Conservation (phyloP, 805 yeast genomes). For the Schwanniomyces sp. region DNA sequence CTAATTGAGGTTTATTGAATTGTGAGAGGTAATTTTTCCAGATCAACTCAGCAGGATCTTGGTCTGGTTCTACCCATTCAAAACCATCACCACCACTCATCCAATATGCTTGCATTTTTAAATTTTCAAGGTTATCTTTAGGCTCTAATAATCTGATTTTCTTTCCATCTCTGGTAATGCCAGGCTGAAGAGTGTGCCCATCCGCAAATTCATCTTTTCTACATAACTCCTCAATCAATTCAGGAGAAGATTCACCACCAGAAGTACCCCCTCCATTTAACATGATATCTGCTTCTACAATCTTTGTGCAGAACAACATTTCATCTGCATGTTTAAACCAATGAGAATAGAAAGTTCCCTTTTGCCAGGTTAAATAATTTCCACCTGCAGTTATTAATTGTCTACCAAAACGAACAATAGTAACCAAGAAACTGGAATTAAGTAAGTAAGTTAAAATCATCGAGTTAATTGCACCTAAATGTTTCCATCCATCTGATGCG, state of each 20-base stretch:
- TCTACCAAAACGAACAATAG: slow-evolving; percentile 42
- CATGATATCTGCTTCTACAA: slow-evolving; percentile 64
- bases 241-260: slow-evolving; percentile 30
- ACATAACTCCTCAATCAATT: slow-evolving; percentile 38
- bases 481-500: slow-evolving; percentile 38
- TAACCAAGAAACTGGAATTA: slow-evolving; percentile 40
- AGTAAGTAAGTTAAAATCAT: slow-evolving; percentile 40
- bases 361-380: slow-evolving; percentile 57
- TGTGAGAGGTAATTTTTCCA: slow-evolving; percentile 34
- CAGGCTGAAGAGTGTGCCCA: slow-evolving; percentile 32
- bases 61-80: slow-evolving; percentile 88
- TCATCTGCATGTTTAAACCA: slow-evolving; percentile 70
- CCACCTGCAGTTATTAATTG: slow-evolving; percentile 45
- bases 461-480: slow-evolving; percentile 47
- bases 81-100: slow-evolving; percentile 82
- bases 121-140: slow-evolving; percentile 61
- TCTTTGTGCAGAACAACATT: slow-evolving; percentile 61
- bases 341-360: slow-evolving; percentile 61
- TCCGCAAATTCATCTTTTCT: slow-evolving; percentile 24
- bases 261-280: slow-evolving; percentile 50
- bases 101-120: slow-evolving; percentile 80
- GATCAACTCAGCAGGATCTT: slow-evolving; percentile 74
- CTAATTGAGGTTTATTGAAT: slow-evolving; percentile 21
- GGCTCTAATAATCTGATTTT: slow-evolving; percentile 38
- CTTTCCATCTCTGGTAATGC: slow-evolving; percentile 35